Percentiles rank a stretch among this genome's conserved stretches.
These are phyloP conservation scores for Epichloe typhina DNA, from an alignment of 2,329 filamentous ascomycete species.

Conservation along the genomic window DNA sequence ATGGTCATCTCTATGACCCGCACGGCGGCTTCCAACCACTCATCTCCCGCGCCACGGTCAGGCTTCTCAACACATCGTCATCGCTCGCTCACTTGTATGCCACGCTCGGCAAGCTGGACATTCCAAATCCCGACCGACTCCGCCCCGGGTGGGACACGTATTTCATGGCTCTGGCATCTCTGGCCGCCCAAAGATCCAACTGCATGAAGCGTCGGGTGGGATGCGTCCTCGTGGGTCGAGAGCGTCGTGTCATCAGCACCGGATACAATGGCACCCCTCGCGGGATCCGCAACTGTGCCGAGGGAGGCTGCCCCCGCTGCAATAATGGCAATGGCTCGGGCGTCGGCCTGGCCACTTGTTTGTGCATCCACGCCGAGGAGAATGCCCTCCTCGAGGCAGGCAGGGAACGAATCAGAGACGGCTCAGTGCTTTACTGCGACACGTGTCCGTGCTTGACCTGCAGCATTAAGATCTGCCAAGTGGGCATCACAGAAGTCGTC, in stretches of 20 bases:
- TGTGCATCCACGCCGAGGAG: conserved; percentile 97
- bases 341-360: conserved; percentile 66
- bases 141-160: conserved; percentile 92
- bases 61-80: conserved; percentile 72
- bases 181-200: conserved; percentile 82
- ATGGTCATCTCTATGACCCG: conserved; percentile 62
- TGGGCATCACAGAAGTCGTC: conserved; percentile 90
- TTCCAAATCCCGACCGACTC: conserved; percentile 66
- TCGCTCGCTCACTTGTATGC: conserved; percentile 58
- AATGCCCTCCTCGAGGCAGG: conserved; percentile 93
- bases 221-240: conserved; percentile 72
- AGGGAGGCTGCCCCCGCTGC: conserved; percentile 81
- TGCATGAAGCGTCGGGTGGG: conserved; percentile 98
- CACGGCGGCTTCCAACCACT: conserved; percentile 56
- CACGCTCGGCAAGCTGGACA: conserved; percentile 60
- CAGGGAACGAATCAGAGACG: conserved; percentile 73
- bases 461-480: conserved; percentile 96
- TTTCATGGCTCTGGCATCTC: conserved; percentile 91
- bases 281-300: conserved; percentile 76
- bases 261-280: conserved; percentile 97
- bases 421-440: conserved; percentile 80
- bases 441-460: conserved; percentile 96
- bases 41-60: conserved; percentile 68
- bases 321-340: conserved; percentile 63
- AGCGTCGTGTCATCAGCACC: conserved; percentile 79